These are phyloP conservation scores for Dryadomyces quercus-mongolicae DNA, from an alignment of 2,329 filamentous ascomycete species.

Conservation along the genomic window DNA sequence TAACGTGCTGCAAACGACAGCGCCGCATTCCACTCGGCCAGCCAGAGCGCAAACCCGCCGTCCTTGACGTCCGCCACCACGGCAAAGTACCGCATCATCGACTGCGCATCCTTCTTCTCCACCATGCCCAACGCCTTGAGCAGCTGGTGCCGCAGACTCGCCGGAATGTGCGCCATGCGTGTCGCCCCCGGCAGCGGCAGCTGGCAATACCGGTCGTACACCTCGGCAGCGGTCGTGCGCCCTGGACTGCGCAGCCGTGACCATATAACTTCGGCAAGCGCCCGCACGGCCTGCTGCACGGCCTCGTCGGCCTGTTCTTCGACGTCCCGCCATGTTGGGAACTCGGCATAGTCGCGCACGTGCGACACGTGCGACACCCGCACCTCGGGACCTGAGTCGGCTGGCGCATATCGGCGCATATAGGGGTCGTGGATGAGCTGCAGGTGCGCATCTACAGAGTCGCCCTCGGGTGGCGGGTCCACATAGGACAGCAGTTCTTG, in stretches of 20 bases:
- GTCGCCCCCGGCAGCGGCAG: constrained; percentile 31
- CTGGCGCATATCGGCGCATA: constrained; percentile 37
- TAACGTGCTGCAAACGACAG: constrained; percentile 69
- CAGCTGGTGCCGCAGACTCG: constrained; percentile 45
- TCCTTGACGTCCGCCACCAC: constrained; percentile 73
- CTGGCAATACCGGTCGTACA: constrained; percentile 36
- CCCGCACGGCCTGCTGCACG: constrained; percentile 22
- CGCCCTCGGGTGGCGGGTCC: constrained; percentile 33
- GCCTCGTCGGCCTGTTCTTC: constrained; percentile 21
- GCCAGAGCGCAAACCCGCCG: constrained; percentile 55
- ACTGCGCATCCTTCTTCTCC: constrained; percentile 39
- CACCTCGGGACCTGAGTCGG: constrained; percentile 32
- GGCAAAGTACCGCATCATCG: constrained; percentile 73
- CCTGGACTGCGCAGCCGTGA: constrained; percentile 29
- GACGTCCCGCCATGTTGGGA: constrained; percentile 30
- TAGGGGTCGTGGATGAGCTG: constrained; percentile 40
- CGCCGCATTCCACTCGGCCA: constrained; percentile 71
- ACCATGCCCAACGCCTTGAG: constrained; percentile 57
- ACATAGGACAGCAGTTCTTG: constrained; percentile 41
- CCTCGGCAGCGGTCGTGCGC: constrained; percentile 25
- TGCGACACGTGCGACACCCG: constrained; percentile 41
- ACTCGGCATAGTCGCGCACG: constrained; percentile 32
- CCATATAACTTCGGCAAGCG: constrained; percentile 28
- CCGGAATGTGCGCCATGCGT: constrained; percentile 36
- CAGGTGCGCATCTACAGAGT: constrained; percentile 40